These are phyloP conservation scores for Neonectria coccinea DNA, from an alignment of 2,329 filamentous ascomycete species.

Conservation along the genomic window DNA sequence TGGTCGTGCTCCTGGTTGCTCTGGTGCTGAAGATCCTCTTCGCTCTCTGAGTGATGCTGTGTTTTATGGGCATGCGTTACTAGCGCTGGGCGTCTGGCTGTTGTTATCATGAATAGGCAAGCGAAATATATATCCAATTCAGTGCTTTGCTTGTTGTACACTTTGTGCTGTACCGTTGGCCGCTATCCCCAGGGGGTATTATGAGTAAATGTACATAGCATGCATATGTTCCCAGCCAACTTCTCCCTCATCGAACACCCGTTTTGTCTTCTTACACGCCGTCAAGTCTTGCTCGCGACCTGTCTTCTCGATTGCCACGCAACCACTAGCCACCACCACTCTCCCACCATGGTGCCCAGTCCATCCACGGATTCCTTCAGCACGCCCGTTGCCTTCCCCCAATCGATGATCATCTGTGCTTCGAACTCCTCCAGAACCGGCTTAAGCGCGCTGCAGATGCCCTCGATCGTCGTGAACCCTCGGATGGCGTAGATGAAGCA, in stretches of 20 bases:
- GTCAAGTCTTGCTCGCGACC: conserved; percentile 12
- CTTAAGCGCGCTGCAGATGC: conserved; percentile 66
- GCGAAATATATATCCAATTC: conserved; percentile 42
- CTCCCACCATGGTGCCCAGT: conserved; percentile 60
- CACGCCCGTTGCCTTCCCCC: conserved; percentile 67
- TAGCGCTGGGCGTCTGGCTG: conserved; percentile 12
- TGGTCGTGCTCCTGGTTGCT: conserved; percentile 76
- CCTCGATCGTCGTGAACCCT: conserved; percentile 65
- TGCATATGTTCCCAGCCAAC: background rate
- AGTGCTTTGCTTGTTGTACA: conserved; percentile 19
- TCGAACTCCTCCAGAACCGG: conserved; percentile 74
- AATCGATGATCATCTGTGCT: conserved; percentile 67
- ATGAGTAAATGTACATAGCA: conserved; percentile 20
- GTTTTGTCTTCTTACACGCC: conserved; percentile 7
- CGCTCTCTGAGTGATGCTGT: conserved; percentile 40
- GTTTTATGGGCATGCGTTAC: conserved; percentile 20
- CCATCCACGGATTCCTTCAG: conserved; percentile 56
- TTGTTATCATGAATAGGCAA: conserved; percentile 19
- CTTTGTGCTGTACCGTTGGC: background rate
- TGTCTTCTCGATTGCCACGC: conserved; percentile 46
- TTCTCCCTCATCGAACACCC: background rate
- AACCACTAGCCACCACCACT: conserved; percentile 77
- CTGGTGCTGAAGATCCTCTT: conserved; percentile 72
- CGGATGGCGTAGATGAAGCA: conserved; percentile 72
- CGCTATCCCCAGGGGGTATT: conserved; percentile 13